These are phyloP conservation scores for Penicillium malachiteum DNA, from an alignment of 495 filamentous ascomycete species.

Conservation along the genomic window DNA sequence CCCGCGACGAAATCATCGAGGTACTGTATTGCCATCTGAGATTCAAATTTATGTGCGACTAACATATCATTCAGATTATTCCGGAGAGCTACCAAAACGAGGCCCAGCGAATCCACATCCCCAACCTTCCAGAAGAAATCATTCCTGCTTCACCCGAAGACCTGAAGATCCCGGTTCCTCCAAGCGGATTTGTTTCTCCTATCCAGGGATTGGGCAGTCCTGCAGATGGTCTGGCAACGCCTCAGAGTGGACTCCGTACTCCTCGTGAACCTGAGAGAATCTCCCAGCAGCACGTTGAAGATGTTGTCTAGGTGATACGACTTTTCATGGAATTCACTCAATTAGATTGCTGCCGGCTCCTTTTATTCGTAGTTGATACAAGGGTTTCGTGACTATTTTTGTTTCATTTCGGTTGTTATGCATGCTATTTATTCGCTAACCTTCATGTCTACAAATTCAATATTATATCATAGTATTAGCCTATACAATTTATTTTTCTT, in stretches of 20 bases:
- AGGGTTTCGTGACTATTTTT: too few relatives aligned
- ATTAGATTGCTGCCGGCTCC: too few relatives aligned
- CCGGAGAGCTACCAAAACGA: conserved; percentile 96
- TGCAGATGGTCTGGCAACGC: conserved; percentile 40
- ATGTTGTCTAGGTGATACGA: conserved; percentile 37
- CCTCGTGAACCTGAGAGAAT: conserved; percentile 49
- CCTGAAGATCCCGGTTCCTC: conserved; percentile 76
- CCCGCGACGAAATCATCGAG: conserved; percentile 96
- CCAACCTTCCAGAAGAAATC: conserved; percentile 57
- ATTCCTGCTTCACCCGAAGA: conserved; percentile 79
- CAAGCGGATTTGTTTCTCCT: conserved; percentile 53
- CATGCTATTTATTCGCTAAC: too few relatives aligned
- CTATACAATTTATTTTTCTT: too few relatives aligned
- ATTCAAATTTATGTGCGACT: conserved; percentile 4
- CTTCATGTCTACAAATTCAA: too few relatives aligned
- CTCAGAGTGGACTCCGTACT: conserved; percentile 42
- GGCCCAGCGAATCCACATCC: conserved; percentile 81
- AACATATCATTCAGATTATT: conserved; percentile 65
- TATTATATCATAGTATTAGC: too few relatives aligned
- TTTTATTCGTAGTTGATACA: too few relatives aligned
- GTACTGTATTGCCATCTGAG: conserved; percentile 31
- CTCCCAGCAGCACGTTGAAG: conserved; percentile 50
- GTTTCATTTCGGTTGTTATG: too few relatives aligned
- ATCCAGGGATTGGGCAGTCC: conserved; percentile 50
- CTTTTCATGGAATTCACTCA: too few relatives aligned